These are phyloP conservation scores for Boletus rubescentipes DNA, from an alignment of 768 basidiomycete species.

Conservation along the genomic window DNA sequence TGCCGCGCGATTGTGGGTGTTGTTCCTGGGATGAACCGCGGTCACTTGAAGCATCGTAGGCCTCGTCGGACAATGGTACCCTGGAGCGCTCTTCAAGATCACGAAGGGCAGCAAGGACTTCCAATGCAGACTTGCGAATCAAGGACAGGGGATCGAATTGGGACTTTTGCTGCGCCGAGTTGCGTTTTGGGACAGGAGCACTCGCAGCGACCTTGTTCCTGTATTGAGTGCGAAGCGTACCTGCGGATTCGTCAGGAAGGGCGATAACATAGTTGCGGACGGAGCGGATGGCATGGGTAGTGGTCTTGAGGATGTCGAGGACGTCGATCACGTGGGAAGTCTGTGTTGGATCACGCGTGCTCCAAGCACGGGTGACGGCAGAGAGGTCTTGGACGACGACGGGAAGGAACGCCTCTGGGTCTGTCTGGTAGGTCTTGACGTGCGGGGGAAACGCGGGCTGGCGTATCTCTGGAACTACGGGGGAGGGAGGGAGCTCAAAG, in stretches of 20 bases:
- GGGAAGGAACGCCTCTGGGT: conserved; percentile 76
- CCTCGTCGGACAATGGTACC: conserved; percentile 74
- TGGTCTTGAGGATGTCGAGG: conserved; percentile 69
- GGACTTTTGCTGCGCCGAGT: conserved; percentile 31
- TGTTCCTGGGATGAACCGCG: conserved; percentile 45
- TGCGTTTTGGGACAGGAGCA: conserved; percentile 35
- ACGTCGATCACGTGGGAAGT: conserved; percentile 49
- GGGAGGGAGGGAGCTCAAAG: conserved; percentile 72
- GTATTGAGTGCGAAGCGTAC: conserved; percentile 55
- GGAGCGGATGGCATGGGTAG: conserved; percentile 77
- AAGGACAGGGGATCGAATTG: conserved; percentile 60
- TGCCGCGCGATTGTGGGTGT: conserved; percentile 39
- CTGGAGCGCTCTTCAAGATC: conserved; percentile 79
- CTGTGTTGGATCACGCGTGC: conserved; percentile 6
- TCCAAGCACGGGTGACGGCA: conserved; percentile 64
- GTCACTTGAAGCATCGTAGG: conserved; percentile 80
- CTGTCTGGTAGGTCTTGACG: conserved; percentile 66
- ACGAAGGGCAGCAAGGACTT: conserved; percentile 77
- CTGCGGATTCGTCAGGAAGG: conserved; percentile 72
- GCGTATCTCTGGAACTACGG: conserved; percentile 48
- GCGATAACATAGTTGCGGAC: conserved; percentile 83
- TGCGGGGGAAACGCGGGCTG: conserved; percentile 49
- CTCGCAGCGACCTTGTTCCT: conserved; percentile 47
- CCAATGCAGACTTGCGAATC: conserved; percentile 77
- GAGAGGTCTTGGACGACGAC: conserved; percentile 75